Base-by-base conservation (phyloP, 305 asterid species). In the Rubia peregrina region DNA sequence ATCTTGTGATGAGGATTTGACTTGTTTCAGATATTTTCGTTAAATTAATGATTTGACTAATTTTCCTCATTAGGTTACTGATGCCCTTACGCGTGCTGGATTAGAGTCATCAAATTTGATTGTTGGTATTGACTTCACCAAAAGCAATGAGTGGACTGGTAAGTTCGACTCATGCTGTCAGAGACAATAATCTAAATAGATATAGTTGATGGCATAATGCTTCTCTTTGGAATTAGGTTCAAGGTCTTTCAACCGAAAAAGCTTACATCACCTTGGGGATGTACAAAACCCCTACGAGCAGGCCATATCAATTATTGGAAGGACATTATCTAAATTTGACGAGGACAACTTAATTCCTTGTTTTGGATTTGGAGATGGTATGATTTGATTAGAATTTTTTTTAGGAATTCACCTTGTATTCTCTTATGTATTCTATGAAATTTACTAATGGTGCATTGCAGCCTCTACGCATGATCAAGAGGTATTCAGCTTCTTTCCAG, bases 81-180 rank as follows among this genome's bases (percentile, higher is more conserved):
- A 89, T 72, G 98, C 97, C 78, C 97, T 93, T 62, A 84, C 94
- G 42, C 90, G 88, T 59, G 98, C 98, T 76, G 98, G 98, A 61
- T 80, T 93, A 71, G 98, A 93, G 82, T 93, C 98, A 60, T 90
- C 98, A 21, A 93, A 93, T 85, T 80, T 93, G 77, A 85, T 93
- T 33, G 97, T 90, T 74, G 98, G 98, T 72, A 90, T 93, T 67
- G 98, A 93, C 85, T 90, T 90, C 84, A 93, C 98, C 72, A 93
- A 90, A 85, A 93, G 98, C 92, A 93, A 93, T 65, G 98, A 93
- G 79, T 93, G 98, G 98, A 93, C 96, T 44, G 98, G 98, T 93
- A 44, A 19, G 61, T 61, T 71, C 51, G 49, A 22, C 40, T 33
- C 51, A 8, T 26, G 3, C 41, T n/a, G 1, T 13, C 38, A 14